Base-by-base conservation (phyloP, 2,329 filamentous ascomycete species). In the Pseudocercospora ulei region DNA sequence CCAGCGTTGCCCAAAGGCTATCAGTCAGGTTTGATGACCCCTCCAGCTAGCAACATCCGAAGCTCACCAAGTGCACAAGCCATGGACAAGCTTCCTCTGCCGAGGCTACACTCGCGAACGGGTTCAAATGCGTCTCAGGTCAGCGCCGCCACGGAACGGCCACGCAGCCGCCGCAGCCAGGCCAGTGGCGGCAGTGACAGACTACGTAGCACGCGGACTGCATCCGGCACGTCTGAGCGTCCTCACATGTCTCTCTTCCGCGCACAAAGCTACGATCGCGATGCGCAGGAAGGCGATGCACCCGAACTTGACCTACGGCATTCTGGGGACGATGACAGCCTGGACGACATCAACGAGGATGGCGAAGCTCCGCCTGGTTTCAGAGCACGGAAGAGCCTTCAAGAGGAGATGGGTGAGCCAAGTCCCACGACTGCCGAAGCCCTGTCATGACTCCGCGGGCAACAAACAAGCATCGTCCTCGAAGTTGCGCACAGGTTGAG, bases 21-120 rank as follows among this genome's bases (percentile, higher is more conserved):
- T 44, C 68, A 87, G 12, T 80, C 80, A 0, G 87, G 87, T 1
- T 74, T 94, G 13, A 71, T 95, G 68, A 95, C 88, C 1, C 87
- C 88, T n/a, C 88, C 87, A 3, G 76, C 80, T 18, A 86, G 82
- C 3, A 75, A 76, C 38, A 61, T 80, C 31, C 78, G 82, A 27
- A 76, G 76, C 49, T 75, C 71, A 2, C 72, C 76, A 0, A 64
- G 69, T 2, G 61, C 66, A 5, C 56, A 57, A 14, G 44, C 43
- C n/a, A 48, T 46, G 2, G 35, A 25, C 23, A 39, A 50, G 13
- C 27, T 55, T 14, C 47, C 50, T 12, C 46, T 47, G 23, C 50
- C 50, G 6, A 43, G 47, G 6, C 43, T 57, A 28, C 50, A 51
- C 25, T 41, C 47, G 4, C 28, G 47, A 7, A 37, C 30, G 14